A percentile compares a stretch with the other conserved stretches of the same genome.
Evolutionary conservation across 208 protist species (phyloP).

Genomic region (Acanthamoeba sp.): DNA sequence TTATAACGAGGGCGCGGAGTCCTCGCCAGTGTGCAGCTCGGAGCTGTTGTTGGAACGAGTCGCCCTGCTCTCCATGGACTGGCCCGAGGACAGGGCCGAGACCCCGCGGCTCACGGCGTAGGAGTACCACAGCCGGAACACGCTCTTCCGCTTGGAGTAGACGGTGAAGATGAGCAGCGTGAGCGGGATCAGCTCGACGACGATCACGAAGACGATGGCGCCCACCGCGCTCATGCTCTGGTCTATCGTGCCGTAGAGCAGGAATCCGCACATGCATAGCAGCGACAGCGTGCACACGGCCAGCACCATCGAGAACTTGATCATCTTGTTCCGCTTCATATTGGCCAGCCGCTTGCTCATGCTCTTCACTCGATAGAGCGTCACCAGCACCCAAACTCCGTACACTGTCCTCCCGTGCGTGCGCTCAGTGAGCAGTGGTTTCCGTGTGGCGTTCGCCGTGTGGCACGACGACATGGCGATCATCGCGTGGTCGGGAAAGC

Average conservation of each 20-base stretch:
- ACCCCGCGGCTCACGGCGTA: neutral
- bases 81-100: neutral
- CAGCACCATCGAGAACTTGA: slow-evolving; percentile 56
- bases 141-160: slow-evolving; percentile 40
- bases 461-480: too few relatives aligned
- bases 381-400: slow-evolving; percentile 10
- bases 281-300: slow-evolving; percentile 27
- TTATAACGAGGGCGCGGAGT: too few relatives aligned
- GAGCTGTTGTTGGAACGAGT: too few relatives aligned
- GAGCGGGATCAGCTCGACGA: slow-evolving; percentile 3
- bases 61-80: too few relatives aligned
- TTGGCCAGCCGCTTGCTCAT: slow-evolving; percentile 15
- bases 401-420: neutral
- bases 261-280: slow-evolving; percentile 48
- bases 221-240: slow-evolving; percentile 39
- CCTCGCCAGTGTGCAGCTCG: too few relatives aligned
- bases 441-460: neutral
- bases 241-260: slow-evolving; percentile 62
- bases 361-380: neutral
- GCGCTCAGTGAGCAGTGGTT: neutral
- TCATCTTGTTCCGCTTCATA: slow-evolving; percentile 50
- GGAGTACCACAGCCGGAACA: slow-evolving; percentile 28
- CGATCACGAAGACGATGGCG: slow-evolving; percentile 61
- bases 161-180: slow-evolving; percentile 60
- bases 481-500: neutral